These are phyloP conservation scores for Aspergillus uvarum DNA, from an alignment of 2,329 filamentous ascomycete genomes.

Conservation along the genomic window DNA sequence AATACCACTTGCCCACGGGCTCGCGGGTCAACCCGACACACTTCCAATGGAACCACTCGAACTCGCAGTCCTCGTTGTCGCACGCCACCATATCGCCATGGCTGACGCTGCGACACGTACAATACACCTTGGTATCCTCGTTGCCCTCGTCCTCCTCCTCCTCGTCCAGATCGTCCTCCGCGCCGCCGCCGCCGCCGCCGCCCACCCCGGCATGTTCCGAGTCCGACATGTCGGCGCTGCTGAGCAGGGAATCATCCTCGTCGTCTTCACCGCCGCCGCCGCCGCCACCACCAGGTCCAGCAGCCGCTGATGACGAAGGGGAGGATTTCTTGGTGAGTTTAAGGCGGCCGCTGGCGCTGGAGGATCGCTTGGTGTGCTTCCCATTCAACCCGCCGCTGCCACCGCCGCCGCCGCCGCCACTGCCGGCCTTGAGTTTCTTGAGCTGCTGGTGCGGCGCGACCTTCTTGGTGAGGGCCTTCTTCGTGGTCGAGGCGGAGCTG, in stretches of 20 bases:
- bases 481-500: slow-evolving; percentile 33
- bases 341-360: slow-evolving; percentile 40
- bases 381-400: slow-evolving; percentile 18
- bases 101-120: slow-evolving; percentile 64
- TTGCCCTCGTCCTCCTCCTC: slow-evolving; percentile 52
- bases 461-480: slow-evolving; percentile 54
- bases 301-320: slow-evolving; percentile 28
- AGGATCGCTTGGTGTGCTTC: slow-evolving; percentile 45
- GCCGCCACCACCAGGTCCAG: background rate
- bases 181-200: slow-evolving; percentile 6
- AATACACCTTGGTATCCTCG: slow-evolving; percentile 63
- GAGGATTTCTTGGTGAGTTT: slow-evolving; percentile 44
- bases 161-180: slow-evolving; percentile 46
- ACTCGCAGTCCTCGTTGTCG: slow-evolving; percentile 63
- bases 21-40: slow-evolving; percentile 63
- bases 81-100: slow-evolving; percentile 69
- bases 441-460: slow-evolving; percentile 56
- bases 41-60: slow-evolving; percentile 67
- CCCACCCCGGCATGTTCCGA: slow-evolving; percentile 38
- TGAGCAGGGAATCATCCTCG: slow-evolving; percentile 57
- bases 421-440: slow-evolving; percentile 38
- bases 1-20: slow-evolving; percentile 59
- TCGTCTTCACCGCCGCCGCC: slow-evolving; percentile 42
- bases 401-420: background rate
- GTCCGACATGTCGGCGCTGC: slow-evolving; percentile 50